Base-by-base conservation (phyloP, 2,329 filamentous ascomycete genomes). In the Penicillium sp. region DNA sequence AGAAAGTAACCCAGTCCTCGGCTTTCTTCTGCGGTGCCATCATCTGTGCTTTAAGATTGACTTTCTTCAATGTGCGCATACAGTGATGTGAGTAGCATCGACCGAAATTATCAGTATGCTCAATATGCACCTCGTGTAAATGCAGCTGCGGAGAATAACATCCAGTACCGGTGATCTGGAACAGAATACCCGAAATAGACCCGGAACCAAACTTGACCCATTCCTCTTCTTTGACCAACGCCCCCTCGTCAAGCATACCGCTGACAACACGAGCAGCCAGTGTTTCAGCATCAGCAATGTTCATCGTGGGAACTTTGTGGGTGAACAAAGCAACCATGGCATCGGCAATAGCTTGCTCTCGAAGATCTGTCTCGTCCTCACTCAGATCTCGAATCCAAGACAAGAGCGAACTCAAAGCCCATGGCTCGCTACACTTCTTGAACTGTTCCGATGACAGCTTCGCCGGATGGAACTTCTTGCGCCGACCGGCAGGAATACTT, bases 291-390 rank as follows among this genome's bases (percentile, higher is more conserved):
- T 99, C 95, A 6, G 93, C 92, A 39, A 94, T 93, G 65, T 99
- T 97, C 91, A 99, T 97, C 0, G 91, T 99, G 0, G 94, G 92
- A 0, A 99, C 91, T 73, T 97, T 97, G 74, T 90, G 84, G 1
- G 90, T 96, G 71, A 99, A 97, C 7, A 99, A 79, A 29, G 87
- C 89, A 39, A 96, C 86, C 39, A 99, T 80, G 2, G 90, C 92
- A 62, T 97, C 92, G 55, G 91, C 87, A 47, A 99, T 86, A 1
- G 89, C 87, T 67, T 91, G 89, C 67, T 89, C 84, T 69, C 89
- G 91, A 43, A 99, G 77, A 71, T 99, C 91, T 10, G 87, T 85
- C 67, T 97, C 93, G 36, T 93, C 92, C 63, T 97, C 92, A 14
- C 90, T 90, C 83, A 97, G 88, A 53, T 88, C 86, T 55, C 89